Evolutionary conservation across 352 stramenopile species (phyloP), one percentile per base, ranked within the genome.

Genomic region (Phytophthora aleatoria): DNA sequence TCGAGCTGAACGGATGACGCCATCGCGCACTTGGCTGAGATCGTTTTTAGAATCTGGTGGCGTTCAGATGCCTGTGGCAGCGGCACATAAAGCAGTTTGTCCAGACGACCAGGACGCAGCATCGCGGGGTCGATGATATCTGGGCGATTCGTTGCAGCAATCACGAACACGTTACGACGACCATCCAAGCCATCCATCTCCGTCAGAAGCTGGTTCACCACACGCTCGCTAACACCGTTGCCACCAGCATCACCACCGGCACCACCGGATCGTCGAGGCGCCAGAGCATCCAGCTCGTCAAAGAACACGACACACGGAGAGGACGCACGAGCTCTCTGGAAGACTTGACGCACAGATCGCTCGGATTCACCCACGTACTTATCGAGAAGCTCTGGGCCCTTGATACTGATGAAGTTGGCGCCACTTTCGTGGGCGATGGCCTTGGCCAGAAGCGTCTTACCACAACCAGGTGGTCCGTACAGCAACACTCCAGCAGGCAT

Each of bases 291-390:
- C 24, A 99, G 83, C 76, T 99, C 98, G 61, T 99, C 98, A 57
- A 99, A 99, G 78, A 99, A 99, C 12, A 99, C 94, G n/a, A 99
- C 97, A 73, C 98, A 99, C 3, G 98, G 98, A 54, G 93, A 97
- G 12, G 96, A 99, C 47, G 95, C 96, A 2, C 97, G 81, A n/a
- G 97, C 98, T 48, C 97, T 87, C 76, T 99, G 92, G 81, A 99
- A 99, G 1, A 99, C 94, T 59, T 97, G 90, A 6, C 94, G 90
- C 49, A 98, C 94, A 1, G 91, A 94, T 33, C 94, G 86, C 76
- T 99, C 98, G 35, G 89, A 98, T 79, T 99, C 97, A 33, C 97
- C 97, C 3, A 99, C 97, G 73, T 99, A 99, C 77, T 99, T 99
- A 85, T 99, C 97, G 28, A 99, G 85, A 30, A 99, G 83, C 76